Evolutionary conservation across 2,329 filamentous ascomycete genomes (phyloP), one percentile per base, ranked within the genome.

Genomic region (Sclerotinia borealis): DNA sequence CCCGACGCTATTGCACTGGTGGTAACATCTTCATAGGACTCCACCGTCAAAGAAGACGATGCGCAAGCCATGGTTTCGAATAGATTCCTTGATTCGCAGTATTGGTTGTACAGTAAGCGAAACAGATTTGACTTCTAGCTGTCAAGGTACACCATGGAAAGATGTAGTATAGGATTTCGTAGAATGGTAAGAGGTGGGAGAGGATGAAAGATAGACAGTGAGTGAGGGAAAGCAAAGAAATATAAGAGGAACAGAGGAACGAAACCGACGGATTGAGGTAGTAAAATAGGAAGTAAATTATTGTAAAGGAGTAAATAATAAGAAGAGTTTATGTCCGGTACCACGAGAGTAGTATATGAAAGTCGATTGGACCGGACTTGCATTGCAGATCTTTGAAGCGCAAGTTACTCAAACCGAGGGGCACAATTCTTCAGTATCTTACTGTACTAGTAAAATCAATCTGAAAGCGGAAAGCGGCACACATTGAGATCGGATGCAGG

Each of bases 21-120:
- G 19, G 60, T 61, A 22, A 56, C 52, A 36, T 71, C 68, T 34
- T 71, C 70, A 60, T 72, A 73, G 15, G 68, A 70, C 63, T 75
- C 73, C 25, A 74, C 68, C 59, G 73, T 73, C 58, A 76, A 51
- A 27, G 72, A 73, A 27, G 73, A 68, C 15, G 68, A 66, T 29
- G 73, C 66, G 61, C 71, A 75, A 61, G 64, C 68, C 72, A 75
- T 77, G 61, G 43, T 31, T 31, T 60, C 48, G 43, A 52, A 27
- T 59, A 22, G 47, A 37, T 25, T 15, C 19, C 27, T 41, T 36
- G 36, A 11, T 60, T 36, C 31, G 41, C 54, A 45, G 17, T 15
- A 25, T 7, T 22, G 52, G 31, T 17, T 29, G 27, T 56, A n/a
- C n/a, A n/a, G n/a, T n/a, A n/a, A 29, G 52, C 22, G 25, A 29